Percentiles rank a stretch among this genome's conserved stretches.
Evolutionary conservation across 2,329 filamentous ascomycete species (phyloP).

Genomic region (Trichoderma guizhouense): DNA sequence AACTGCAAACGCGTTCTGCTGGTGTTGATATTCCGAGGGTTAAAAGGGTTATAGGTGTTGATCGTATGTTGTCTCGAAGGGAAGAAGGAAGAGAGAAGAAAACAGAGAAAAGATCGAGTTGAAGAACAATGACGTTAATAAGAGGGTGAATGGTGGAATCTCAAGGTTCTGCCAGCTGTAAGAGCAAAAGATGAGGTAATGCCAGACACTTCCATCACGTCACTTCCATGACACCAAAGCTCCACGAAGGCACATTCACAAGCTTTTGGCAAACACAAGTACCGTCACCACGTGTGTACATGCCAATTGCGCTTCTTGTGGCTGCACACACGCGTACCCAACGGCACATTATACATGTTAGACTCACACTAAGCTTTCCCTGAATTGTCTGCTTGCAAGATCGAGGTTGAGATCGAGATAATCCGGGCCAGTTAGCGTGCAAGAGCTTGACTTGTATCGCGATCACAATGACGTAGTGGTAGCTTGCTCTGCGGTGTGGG

Average conservation of each 20-base stretch:
- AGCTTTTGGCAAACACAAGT: background rate
- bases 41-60: background rate
- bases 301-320: background rate
- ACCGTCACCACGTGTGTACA: background rate
- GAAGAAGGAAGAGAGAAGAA: background rate
- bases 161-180: background rate
- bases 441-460: constrained; percentile 18
- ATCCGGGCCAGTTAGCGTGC: background rate
- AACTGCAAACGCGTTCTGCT: background rate
- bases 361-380: background rate
- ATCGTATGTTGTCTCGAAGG: background rate
- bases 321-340: background rate
- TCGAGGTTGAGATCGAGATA: constrained; percentile 4
- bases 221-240: constrained; percentile 17
- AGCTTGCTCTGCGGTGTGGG: constrained; percentile 7
- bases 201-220: constrained; percentile 16
- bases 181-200: constrained; percentile 16
- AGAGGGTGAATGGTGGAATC: background rate
- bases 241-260: background rate
- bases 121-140: background rate
- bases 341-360: background rate
- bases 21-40: background rate
- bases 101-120: background rate
- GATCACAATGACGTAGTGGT: constrained; percentile 24
- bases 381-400: constrained; percentile 2